Base-by-base conservation (phyloP, 2,329 filamentous ascomycete genomes). In the Rutstroemia sp. region DNA sequence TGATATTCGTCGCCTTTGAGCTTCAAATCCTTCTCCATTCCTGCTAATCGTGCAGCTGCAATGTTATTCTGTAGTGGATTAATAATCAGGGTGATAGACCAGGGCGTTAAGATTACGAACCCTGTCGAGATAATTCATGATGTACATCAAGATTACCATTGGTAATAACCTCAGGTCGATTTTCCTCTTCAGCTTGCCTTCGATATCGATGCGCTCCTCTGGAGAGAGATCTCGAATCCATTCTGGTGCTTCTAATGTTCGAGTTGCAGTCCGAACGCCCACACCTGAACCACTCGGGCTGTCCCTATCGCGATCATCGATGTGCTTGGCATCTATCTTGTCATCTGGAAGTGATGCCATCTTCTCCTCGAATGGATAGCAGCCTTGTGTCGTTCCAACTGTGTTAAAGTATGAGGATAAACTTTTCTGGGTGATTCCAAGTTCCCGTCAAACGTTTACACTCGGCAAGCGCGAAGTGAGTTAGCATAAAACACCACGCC, bases 71-170 rank as follows among this genome's bases (percentile, higher is more conserved):
- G 30, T 21, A 16, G 21, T 27, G 14, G 17, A 49, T 49, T 34
- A 41, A 17, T 34, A 30, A 30, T 14, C 17, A 10, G 23, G 6
- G 7, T 34, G 30, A 34, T 14, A 34, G 12, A 34, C 30, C 30
- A 34, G 30, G 30, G 30, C 30, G 4, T 34, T 34, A 10, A 34
- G 30, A n/a, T 6, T 16, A 54, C 45, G 16, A 8, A 54, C 52
- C 45, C 68, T 62, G 61, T 84, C 81, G 12, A 87, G 71, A 65
- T 86, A 87, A 64, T 87, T 87, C 73, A 87, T 73, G 62, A 87
- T 84, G 61, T 87, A 88, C 76, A 88, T 87, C 49, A 88, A 62
- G 52, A 88, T 80, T 44, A 88, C 74, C 71, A 84, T 83, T 0
- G 86, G 86, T 62, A 89, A 73, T 39, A 89, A 68, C 52, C 84